These are phyloP conservation scores for Blastobotrys serpentis DNA, from an alignment of 1,139 yeast species.

Conservation along the genomic window DNA sequence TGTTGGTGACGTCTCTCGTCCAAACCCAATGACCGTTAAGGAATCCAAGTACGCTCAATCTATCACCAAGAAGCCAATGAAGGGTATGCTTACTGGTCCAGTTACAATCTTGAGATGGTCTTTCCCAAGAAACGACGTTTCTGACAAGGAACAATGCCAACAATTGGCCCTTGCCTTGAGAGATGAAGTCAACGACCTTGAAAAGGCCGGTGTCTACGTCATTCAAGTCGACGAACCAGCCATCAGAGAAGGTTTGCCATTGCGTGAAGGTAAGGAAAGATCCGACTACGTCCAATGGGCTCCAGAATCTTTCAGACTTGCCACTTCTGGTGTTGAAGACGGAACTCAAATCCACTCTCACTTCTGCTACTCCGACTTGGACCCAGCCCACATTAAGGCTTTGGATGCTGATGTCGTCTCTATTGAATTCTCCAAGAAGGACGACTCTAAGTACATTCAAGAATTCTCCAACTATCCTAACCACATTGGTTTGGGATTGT, in stretches of 20 bases:
- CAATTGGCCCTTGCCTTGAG: slow-evolving; percentile 97
- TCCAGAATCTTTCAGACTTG: slow-evolving; percentile 99
- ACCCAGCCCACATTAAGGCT: slow-evolving; percentile 99
- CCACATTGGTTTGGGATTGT: slow-evolving; percentile 98
- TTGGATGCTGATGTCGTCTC: slow-evolving; percentile 99
- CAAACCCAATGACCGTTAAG: slow-evolving; percentile 97
- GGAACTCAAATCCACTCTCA: slow-evolving; percentile 98
- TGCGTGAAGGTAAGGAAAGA: slow-evolving; percentile 97
- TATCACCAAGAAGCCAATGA: slow-evolving; percentile 90
- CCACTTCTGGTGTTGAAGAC: slow-evolving; percentile 96
- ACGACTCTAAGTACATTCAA: slow-evolving; percentile 95
- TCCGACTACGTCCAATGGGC: slow-evolving; percentile 97
- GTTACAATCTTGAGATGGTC: slow-evolving; percentile 99
- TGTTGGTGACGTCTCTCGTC: slow-evolving; percentile 99
- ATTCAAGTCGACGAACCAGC: slow-evolving; percentile 99
- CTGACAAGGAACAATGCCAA: slow-evolving; percentile 91
- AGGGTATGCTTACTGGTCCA: slow-evolving; percentile 99
- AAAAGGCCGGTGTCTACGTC: slow-evolving; percentile 95
- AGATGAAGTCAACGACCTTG: slow-evolving; percentile 97
- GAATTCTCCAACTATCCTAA: slow-evolving; percentile 98
- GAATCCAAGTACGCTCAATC: slow-evolving; percentile 99
- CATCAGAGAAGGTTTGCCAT: slow-evolving; percentile 99
- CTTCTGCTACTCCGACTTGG: slow-evolving; percentile 99
- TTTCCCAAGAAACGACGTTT: slow-evolving; percentile 98
- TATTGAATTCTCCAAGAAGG: slow-evolving; percentile 99